These are phyloP conservation scores for Rhodotorula sp. DNA, from an alignment of 1,284 basidiomycete species.

Conservation along the genomic window DNA sequence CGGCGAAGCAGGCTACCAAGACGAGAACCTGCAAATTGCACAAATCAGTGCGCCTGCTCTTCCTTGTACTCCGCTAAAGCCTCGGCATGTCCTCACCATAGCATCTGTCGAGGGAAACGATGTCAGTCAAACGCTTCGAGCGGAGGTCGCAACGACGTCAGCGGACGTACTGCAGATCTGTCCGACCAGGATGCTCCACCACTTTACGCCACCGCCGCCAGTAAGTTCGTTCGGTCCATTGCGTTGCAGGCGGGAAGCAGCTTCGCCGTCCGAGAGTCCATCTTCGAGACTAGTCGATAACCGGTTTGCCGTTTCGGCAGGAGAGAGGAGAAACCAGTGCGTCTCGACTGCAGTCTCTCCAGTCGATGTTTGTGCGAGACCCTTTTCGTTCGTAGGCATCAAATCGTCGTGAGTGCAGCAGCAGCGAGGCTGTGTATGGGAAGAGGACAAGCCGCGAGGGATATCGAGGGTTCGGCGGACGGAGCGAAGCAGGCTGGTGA, in stretches of 20 bases:
- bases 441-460: neutral
- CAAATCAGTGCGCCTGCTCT: neutral
- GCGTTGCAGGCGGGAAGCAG: conserved; percentile 41
- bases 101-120: conserved; percentile 38
- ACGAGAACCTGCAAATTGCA: conserved; percentile 40
- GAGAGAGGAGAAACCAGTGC: conserved; percentile 32
- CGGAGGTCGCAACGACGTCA: conserved; percentile 21
- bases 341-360: conserved; percentile 25
- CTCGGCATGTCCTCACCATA: neutral
- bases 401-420: neutral
- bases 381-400: conserved; percentile 9
- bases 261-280: conserved; percentile 47
- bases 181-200: conserved; percentile 28
- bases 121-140: conserved; percentile 14
- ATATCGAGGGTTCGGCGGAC: neutral
- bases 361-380: conserved; percentile 10
- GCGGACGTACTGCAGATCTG: conserved; percentile 51
- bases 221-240: conserved; percentile 52
- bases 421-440: neutral
- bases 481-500: neutral
- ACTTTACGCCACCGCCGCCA: conserved; percentile 46
- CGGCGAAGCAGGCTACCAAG: conserved; percentile 60
- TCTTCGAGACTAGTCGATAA: conserved; percentile 26
- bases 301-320: conserved; percentile 19
- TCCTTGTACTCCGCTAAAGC: neutral